These are phyloP conservation scores for Chlamydomonas schloesseri DNA, from an alignment of 139 green algal genomes.

Conservation along the genomic window DNA sequence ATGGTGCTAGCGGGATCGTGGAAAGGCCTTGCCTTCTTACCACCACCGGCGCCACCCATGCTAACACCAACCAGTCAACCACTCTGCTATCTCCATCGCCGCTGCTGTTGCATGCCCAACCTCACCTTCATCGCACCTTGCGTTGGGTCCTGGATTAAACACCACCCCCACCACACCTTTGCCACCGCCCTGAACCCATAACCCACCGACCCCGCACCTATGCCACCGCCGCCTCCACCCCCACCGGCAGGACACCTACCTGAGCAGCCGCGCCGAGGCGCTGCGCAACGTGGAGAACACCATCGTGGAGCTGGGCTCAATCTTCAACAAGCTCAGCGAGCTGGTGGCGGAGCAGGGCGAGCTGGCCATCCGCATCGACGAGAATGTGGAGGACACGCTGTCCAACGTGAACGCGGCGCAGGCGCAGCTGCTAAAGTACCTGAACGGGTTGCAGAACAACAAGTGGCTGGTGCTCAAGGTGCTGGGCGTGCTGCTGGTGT, in stretches of 20 bases:
- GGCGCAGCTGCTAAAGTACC: slow-evolving; percentile 96
- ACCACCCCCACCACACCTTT: too few relatives aligned
- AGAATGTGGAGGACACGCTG: slow-evolving; percentile 97
- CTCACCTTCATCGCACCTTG: too few relatives aligned
- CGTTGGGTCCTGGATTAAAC: too few relatives aligned
- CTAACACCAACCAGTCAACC: too few relatives aligned
- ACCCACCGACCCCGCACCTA: too few relatives aligned
- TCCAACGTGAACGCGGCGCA: slow-evolving; percentile 96
- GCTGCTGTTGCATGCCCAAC: too few relatives aligned
- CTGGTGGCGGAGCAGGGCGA: slow-evolving; percentile 92
- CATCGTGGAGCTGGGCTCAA: slow-evolving; percentile 97
- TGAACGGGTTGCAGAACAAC: slow-evolving; percentile 94
- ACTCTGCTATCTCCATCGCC: too few relatives aligned
- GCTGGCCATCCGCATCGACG: slow-evolving; percentile 96
- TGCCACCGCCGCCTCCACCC: background rate
- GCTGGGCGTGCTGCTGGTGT: slow-evolving; percentile 63
- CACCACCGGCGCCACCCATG: too few relatives aligned
- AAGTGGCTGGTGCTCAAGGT: slow-evolving; percentile 80
- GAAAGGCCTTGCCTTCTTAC: too few relatives aligned
- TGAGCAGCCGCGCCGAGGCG: slow-evolving; percentile 74
- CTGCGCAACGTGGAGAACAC: slow-evolving; percentile 96
- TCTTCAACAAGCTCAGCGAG: slow-evolving; percentile 97
- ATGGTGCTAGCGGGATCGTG: too few relatives aligned
- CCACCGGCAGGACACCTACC: slow-evolving; percentile 64
- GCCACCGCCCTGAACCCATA: too few relatives aligned